Evolutionary conservation across 2,329 filamentous ascomycete genomes (phyloP), one percentile per base, ranked within the genome.

Genomic region (Cladobotryum protrusum): DNA sequence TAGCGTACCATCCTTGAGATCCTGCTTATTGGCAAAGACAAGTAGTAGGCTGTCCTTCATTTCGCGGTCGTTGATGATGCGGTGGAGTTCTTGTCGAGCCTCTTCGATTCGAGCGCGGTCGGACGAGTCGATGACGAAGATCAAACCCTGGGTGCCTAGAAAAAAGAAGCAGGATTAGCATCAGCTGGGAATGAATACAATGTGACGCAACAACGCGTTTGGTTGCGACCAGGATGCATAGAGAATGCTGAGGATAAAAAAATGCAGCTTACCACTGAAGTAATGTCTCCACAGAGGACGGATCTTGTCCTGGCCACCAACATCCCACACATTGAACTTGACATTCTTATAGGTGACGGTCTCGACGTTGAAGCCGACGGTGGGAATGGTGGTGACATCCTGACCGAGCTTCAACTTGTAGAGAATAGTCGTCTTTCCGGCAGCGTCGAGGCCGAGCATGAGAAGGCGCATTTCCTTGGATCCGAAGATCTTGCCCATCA

Each of bases 251-350:
- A 17, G 34, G 24, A 18, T 12, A 1, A 18, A 34, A 5, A 29
- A 18, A 11, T 14, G 15, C 35, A 19, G 65, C 79, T 63, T 70
- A 84, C 85, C 86, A 60, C 83, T 87, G 68, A 95, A 97, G 77
- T 97, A 97, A 77, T 97, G 92, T 73, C 92, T 85, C 92, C 92
- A 97, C 54, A 97, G 77, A 56, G 92, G 92, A 59, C 92, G 82
- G 66, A 97, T 97, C 85, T 97, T 97, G 81, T 97, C 92, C 78
- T 97, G 92, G 58, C 92, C 92, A 72, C 92, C 92, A 53, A 97
- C 92, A 76, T 97, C 92, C 92, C 92, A 97, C 56, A 97, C 92
- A 64, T 95, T 97, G 78, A 97, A 97, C 74, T 96, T 95, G 73
- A 96, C 91, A 71, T 97, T 97, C 81, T 96, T 96, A 79, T 96